Conservation (phyloP, 1,139 yeast species). For the Torulaspora globosa region DNA sequence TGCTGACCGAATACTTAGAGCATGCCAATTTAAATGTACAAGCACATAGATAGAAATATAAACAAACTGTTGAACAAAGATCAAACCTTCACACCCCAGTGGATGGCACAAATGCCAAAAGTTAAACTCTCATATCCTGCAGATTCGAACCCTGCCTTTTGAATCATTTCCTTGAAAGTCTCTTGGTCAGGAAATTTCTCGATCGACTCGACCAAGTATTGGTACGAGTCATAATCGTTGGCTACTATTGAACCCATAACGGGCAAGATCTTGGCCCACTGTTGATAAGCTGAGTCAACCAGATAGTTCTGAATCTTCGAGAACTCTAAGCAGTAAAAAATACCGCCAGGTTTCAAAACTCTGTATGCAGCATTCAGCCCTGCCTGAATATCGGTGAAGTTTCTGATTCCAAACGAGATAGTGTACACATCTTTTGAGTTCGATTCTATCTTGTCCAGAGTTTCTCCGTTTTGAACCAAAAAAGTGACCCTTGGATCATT, state of each 20-base stretch:
- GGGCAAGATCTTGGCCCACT: conserved; percentile 86
- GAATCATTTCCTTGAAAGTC: conserved; percentile 83
- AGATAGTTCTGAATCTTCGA: conserved; percentile 82
- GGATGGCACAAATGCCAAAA: conserved; percentile 96
- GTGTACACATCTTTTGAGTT: conserved; percentile 93
- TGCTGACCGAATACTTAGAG: neutral
- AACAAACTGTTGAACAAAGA: neutral
- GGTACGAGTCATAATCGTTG: conserved; percentile 91
- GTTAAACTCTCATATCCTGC: conserved; percentile 91
- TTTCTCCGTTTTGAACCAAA: conserved; percentile 89
- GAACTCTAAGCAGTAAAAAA: conserved; percentile 93
- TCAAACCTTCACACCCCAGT: conserved; percentile 82
- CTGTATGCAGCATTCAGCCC: conserved; percentile 93
- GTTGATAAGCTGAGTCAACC: conserved; percentile 71
- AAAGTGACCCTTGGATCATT: conserved; percentile 66
- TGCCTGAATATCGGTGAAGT: conserved; percentile 89
- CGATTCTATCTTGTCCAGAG: conserved; percentile 74
- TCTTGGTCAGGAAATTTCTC: conserved; percentile 90
- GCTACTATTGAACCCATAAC: conserved; percentile 94
- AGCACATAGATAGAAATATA: conserved; percentile 10
- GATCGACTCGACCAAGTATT: conserved; percentile 90
- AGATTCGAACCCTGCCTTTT: conserved; percentile 92
- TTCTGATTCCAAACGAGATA: conserved; percentile 94
- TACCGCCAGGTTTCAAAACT: conserved; percentile 96
- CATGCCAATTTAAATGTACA: conserved; percentile 3